Evolutionary conservation across 2,329 filamentous ascomycete species (phyloP), one percentile per base, ranked within the genome.

Genomic region (Leptosphaerulina australis): DNA sequence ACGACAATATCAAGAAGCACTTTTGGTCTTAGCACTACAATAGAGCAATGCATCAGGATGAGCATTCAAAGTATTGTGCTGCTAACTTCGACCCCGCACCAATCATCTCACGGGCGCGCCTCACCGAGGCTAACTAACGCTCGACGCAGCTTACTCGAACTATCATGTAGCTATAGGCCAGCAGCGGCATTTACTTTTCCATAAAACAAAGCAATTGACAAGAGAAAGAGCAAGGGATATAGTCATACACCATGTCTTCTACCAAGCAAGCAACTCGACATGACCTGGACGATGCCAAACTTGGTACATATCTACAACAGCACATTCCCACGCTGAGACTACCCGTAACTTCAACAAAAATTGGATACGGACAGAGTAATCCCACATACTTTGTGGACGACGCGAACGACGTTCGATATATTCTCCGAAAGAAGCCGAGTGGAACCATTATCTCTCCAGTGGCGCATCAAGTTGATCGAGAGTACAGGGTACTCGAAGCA

Each of bases 281-380:
- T 46, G 63, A 67, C 24, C 67, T 72, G 18, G 59, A 70, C 44
- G 62, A 71, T 40, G 48, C 38, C 21, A 63, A 59, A 22, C 58
- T 72, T 4, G 69, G 67, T 7, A 31, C 44, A 7, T 72, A 70
- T 39, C 62, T 71, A 6, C 39, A 59, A 33, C 39, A 60, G n/a
- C 44, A 69, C n/a, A 50, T 72, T 14, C 60, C 59, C 5, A 44
- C 47, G 6, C 44, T 70, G 2, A 59, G 56, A 18, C 33, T 69
- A 14, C 69, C 69, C 0, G 41, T 71, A 0, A 25, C 59, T 14
- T 68, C 66, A 5, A 70, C 67, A 7, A 74, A 97, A 88, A 97
- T 97, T 69, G 91, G 92, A 68, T 97, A 94, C 71, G 94, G 93
- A 44, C 93, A 97, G 76, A 96, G 91, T 53, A 97, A 97, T 71